Conservation (phyloP, 2,329 filamentous ascomycete genomes). For the Colletotrichum sp. region DNA sequence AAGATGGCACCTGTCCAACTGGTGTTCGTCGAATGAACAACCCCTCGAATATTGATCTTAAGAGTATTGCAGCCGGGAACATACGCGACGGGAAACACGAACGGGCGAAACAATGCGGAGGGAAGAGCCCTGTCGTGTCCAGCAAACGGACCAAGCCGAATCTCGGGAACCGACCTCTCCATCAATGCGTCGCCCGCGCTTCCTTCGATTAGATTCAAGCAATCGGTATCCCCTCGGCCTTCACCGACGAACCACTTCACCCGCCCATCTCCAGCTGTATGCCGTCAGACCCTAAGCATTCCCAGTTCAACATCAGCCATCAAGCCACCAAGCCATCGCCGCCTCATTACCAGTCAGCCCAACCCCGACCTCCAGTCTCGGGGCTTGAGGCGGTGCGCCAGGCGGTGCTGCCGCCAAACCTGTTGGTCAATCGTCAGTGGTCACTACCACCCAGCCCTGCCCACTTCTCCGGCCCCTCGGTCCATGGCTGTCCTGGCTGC, state of each 20-base stretch:
- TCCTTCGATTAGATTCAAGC: background rate
- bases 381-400: slow-evolving; percentile 8
- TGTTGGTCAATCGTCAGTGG: background rate
- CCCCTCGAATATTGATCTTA: background rate
- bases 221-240: background rate
- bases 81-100: background rate
- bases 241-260: background rate
- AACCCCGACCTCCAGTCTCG: background rate
- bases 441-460: background rate
- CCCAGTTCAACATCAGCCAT: background rate
- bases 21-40: background rate
- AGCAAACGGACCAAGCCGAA: background rate
- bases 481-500: background rate
- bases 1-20: background rate
- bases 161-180: background rate
- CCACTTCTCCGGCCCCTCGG: background rate
- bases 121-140: background rate
- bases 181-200: background rate
- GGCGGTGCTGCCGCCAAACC: background rate
- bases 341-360: slow-evolving; percentile 6
- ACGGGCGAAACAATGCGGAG: background rate
- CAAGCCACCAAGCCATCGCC: background rate
- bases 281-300: background rate
- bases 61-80: background rate
- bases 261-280: background rate